Base-by-base conservation (phyloP, 192 early-diverging fungal genomes). In the Geranomyces michiganensis region DNA sequence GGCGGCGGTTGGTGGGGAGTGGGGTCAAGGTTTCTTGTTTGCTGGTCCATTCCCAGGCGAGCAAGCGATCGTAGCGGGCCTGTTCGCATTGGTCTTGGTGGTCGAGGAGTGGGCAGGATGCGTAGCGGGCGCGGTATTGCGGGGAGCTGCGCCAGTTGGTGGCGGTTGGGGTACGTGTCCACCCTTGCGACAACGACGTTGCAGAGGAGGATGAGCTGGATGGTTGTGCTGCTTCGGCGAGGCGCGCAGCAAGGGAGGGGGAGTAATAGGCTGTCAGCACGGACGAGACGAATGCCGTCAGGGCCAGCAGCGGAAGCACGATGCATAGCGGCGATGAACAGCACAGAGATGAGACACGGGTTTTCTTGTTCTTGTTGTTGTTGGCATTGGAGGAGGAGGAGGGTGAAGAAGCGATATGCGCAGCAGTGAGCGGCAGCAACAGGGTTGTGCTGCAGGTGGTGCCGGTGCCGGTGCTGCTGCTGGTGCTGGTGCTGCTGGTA, bases 21-120 rank as follows among this genome's bases (percentile, higher is more conserved):
- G 21, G 17, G 2, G 62, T 36, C 32, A 47, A 36, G 36, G 19
- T 15, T 53, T 17, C 7, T n/a, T 24, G n/a, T 26, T 26, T 19
- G 19, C 24, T 30, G 30, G 22, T 61, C 62, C 62, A 65, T 47
- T 47, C 41, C 62, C 62, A 65, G 10, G n/a, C 21, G 5, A 46
- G 36, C 29, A 65, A 46, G 15, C 62, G 32, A 26, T 65, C 43
- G 44, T 65, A 65, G 3, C 22, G 3, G 6, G 15, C 36, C 8
- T 65, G 15, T 6, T 47, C 43, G 30, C 62, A 65, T 47, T 45
- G 3, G 29, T 65, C 62, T 21, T 65, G 62, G 5, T 2, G 2
- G 30, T 65, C 62, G 31, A 65, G 62, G 36, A 65, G 22, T 10
- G 62, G 36, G 45, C 62, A 65, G 19, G 62, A 27, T 36, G 32